Conservation (phyloP, 805 yeast genomes). For the Wickerhamomyces hampshirensis region DNA sequence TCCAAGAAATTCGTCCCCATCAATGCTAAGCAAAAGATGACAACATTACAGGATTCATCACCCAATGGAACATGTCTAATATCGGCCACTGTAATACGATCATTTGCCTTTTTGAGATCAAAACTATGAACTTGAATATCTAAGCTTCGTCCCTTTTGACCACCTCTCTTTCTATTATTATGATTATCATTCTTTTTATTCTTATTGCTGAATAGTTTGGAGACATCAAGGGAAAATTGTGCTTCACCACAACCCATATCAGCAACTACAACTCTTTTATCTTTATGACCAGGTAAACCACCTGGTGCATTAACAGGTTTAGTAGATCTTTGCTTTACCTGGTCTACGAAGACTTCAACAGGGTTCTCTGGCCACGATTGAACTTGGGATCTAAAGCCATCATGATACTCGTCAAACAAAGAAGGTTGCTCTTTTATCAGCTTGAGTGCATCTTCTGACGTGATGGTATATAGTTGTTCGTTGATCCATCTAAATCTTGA, state of each 20-base stretch:
- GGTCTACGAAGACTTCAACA: constrained; percentile 80
- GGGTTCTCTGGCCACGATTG: constrained; percentile 99
- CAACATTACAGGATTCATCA: constrained; percentile 77
- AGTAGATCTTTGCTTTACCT: constrained; percentile 52
- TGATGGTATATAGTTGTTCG: constrained; percentile 88
- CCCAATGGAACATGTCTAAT: constrained; percentile 82
- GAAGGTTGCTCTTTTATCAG: constrained; percentile 78
- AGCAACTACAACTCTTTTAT: constrained; percentile 69
- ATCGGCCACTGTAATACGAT: constrained; percentile 94
- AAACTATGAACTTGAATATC: constrained; percentile 76
- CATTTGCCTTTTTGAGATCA: constrained; percentile 86
- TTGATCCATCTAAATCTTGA: constrained; percentile 98
- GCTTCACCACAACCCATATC: constrained; percentile 99
- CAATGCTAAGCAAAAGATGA: constrained; percentile 87
- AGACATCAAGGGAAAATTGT: constrained; percentile 66
- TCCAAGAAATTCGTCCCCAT: constrained; percentile 98
- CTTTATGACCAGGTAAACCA: constrained; percentile 73
- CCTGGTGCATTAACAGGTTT: constrained; percentile 92
- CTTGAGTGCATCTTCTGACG: constrained; percentile 70
- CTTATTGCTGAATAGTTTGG: constrained; percentile 44
- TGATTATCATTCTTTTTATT: constrained; percentile 28
- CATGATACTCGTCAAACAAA: constrained; percentile 89
- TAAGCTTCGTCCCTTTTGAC: constrained; percentile 36
- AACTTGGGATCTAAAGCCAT: constrained; percentile 92
- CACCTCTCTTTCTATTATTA: constrained; percentile 30